Conservation (phyloP, 2,329 filamentous ascomycete genomes). For the Curvularia sp. region DNA sequence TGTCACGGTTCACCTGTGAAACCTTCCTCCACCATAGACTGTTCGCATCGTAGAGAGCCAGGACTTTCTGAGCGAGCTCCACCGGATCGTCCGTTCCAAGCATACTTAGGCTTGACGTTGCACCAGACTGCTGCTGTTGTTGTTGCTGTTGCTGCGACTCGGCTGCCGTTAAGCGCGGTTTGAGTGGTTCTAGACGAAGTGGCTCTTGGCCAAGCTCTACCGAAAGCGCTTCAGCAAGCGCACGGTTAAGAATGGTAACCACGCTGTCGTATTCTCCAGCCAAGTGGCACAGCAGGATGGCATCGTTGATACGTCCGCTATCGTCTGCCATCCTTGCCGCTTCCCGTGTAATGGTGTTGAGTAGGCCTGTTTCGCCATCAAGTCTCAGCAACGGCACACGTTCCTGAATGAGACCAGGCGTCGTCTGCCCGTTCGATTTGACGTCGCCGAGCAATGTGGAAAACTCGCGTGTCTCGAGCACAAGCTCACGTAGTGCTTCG, state of each 20-base stretch:
- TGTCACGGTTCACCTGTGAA: slow-evolving; percentile 63
- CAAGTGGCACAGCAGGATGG: slow-evolving; percentile 91
- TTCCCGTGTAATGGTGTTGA: slow-evolving; percentile 90
- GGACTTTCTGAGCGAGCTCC: slow-evolving; percentile 68
- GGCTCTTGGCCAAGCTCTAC: slow-evolving; percentile 84
- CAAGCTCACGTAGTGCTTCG: slow-evolving; percentile 89
- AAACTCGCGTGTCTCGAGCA: slow-evolving; percentile 96
- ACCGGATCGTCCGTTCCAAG: slow-evolving; percentile 73
- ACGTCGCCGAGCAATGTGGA: slow-evolving; percentile 93
- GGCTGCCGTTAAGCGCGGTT: slow-evolving; percentile 64
- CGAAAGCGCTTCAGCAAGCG: slow-evolving; percentile 86
- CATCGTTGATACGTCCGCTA: slow-evolving; percentile 90
- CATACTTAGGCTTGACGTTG: slow-evolving; percentile 64
- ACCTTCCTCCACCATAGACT: slow-evolving; percentile 68
- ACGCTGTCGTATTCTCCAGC: slow-evolving; percentile 96
- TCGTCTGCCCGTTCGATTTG: slow-evolving; percentile 80
- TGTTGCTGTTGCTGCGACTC: slow-evolving; percentile 46
- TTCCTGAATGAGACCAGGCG: slow-evolving; percentile 86
- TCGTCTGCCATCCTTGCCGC: slow-evolving; percentile 93
- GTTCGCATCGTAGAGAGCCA: slow-evolving; percentile 66
- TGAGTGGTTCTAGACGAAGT: slow-evolving; percentile 78
- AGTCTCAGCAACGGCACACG: slow-evolving; percentile 83
- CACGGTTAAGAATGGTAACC: slow-evolving; percentile 86
- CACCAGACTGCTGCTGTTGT: slow-evolving; percentile 40
- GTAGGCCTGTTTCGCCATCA: slow-evolving; percentile 79